phyloP scores from a whole-genome alignment of 495 filamentous ascomycete species.

The Talaromyces borbonicus region DNA sequence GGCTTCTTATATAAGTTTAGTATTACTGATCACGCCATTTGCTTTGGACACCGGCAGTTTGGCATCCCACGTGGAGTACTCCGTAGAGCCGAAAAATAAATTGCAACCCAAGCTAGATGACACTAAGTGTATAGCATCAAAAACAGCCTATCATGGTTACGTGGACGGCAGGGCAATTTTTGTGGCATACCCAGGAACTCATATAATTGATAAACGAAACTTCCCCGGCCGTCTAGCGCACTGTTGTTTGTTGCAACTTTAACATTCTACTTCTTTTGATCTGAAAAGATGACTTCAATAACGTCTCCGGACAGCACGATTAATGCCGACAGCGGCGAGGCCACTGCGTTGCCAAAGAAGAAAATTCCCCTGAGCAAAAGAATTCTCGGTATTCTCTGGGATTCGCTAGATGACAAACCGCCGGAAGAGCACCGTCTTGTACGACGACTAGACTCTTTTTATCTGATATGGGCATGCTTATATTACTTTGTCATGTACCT shows the following conservation, averaged over 20 bases:
- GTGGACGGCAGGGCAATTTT: neutral
- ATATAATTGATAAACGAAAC: neutral
- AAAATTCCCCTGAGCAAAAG: neutral
- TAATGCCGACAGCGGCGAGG: neutral
- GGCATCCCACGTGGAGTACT: neutral
- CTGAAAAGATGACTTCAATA: neutral
- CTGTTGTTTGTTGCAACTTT: neutral
- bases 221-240: neutral
- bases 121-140: constrained; percentile 2
- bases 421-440: constrained; percentile 9
- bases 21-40: constrained; percentile 1
- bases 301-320: neutral
- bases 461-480: constrained; percentile 1
- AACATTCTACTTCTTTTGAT: neutral
- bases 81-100: neutral
- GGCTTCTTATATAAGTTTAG: neutral
- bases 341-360: neutral
- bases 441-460: neutral
- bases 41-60: constrained; percentile 1
- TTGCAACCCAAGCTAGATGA: too few species aligned
- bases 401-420: constrained; percentile 6
- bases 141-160: neutral
- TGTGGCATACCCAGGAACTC: neutral
- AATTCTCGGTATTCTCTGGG: constrained; percentile 3
- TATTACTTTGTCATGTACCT: constrained; percentile 7